Percentiles rank a stretch among this genome's conserved stretches.
phyloP scores from a whole-genome alignment of 1,284 basidiomycete species.

The Tetrapyrgos nigripes region DNA sequence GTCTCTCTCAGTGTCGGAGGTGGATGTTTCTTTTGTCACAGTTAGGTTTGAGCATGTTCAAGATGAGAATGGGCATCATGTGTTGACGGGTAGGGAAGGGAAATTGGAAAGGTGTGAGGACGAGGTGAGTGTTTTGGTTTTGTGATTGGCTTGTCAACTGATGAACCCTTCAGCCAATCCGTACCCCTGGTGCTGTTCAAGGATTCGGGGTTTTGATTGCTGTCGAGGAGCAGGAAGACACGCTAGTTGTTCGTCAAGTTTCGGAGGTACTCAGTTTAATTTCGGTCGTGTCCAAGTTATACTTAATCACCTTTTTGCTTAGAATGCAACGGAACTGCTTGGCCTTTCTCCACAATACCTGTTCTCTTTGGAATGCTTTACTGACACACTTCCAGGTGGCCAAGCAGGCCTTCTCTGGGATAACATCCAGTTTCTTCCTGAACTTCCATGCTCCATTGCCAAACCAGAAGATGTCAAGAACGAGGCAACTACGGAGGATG shows the following conservation, averaged over 20 bases:
- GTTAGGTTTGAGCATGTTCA: constrained; percentile 73
- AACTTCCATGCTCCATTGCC: constrained; percentile 33
- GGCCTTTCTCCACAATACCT: constrained; percentile 82
- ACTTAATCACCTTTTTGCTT: constrained; percentile 23
- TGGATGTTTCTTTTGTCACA: constrained; percentile 51
- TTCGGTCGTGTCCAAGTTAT: not conserved
- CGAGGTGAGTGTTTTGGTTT: constrained; percentile 55
- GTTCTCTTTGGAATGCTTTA: constrained; percentile 81
- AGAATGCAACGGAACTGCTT: constrained; percentile 73
- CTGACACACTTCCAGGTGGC: constrained; percentile 71
- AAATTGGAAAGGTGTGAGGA: constrained; percentile 79
- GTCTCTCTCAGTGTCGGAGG: constrained; percentile 17
- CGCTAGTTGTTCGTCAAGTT: constrained; percentile 76
- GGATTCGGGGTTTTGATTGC: constrained; percentile 86
- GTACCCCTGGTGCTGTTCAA: constrained; percentile 86
- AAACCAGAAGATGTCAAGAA: constrained; percentile 22
- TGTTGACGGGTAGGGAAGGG: constrained; percentile 79
- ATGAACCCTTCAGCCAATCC: constrained; percentile 67
- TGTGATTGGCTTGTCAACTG: not conserved
- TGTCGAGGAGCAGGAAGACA: constrained; percentile 70
- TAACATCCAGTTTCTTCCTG: constrained; percentile 74
- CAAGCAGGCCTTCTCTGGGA: constrained; percentile 82
- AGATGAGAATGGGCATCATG: constrained; percentile 76
- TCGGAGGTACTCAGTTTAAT: constrained; percentile 67
- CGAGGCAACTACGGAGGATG: constrained; percentile 41